Evolutionary conservation across 1,139 yeast species (phyloP).

Genomic region (Candida gigantensis): DNA sequence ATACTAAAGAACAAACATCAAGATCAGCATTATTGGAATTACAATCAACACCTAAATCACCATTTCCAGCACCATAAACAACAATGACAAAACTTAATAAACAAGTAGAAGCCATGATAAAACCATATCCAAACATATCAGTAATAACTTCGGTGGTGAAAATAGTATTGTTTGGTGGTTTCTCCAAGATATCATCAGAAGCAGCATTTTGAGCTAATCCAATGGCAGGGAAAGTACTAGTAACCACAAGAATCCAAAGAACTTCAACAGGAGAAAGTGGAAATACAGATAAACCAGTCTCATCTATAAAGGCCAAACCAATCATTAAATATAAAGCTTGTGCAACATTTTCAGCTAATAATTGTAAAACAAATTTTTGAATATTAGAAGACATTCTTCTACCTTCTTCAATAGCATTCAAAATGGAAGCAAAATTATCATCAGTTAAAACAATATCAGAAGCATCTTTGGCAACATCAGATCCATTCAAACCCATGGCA

Average conservation of each 20-base stretch:
- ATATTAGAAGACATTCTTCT: constrained; percentile 80
- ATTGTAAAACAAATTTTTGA: constrained; percentile 76
- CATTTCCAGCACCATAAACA: constrained; percentile 67
- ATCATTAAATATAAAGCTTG: constrained; percentile 72
- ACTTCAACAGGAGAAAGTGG: constrained; percentile 82
- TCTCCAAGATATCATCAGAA: constrained; percentile 62
- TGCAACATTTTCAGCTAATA: constrained; percentile 77
- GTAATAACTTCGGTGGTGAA: constrained; percentile 69
- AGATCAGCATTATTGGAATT: constrained; percentile 33
- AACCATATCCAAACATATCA: constrained; percentile 77
- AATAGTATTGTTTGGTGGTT: constrained; percentile 64
- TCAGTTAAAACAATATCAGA: constrained; percentile 55
- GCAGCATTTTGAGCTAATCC: constrained; percentile 77
- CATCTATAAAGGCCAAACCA: constrained; percentile 71
- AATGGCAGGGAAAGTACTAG: constrained; percentile 85
- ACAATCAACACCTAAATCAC: constrained; percentile 67
- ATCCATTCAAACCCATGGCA: constrained; percentile 48
- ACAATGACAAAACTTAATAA: constrained; percentile 65
- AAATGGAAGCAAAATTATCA: constrained; percentile 54
- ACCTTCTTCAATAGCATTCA: constrained; percentile 70
- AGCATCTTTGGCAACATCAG: constrained; percentile 62
- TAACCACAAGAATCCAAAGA: constrained; percentile 75
- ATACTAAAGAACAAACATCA: constrained; percentile 61
- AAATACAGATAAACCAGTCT: constrained; percentile 62
- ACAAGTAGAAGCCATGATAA: constrained; percentile 74